A percentile compares a stretch with the other conserved stretches of the same genome.
Evolutionary conservation across 169 alveolate genomes (phyloP).

Genomic region (Cystoisospora suis): DNA sequence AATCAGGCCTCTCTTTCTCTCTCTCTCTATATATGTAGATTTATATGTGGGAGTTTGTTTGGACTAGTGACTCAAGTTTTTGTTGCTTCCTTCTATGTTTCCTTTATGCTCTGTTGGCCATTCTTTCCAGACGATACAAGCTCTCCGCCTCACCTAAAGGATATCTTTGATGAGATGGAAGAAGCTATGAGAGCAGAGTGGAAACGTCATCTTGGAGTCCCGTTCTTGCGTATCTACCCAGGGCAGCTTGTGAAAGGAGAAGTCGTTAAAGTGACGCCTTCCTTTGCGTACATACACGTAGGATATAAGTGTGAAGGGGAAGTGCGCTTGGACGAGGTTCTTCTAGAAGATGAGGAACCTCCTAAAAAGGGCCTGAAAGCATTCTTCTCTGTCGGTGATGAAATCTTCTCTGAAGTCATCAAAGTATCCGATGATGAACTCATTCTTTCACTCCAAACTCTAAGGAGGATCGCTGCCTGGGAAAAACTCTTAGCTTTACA

Average conservation of each 20-base stretch:
- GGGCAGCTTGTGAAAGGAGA: constrained; percentile 46
- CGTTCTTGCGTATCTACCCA: constrained; percentile 7
- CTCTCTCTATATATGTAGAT: too few relatives aligned
- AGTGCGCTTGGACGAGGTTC: constrained; percentile 14
- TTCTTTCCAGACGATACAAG: not conserved
- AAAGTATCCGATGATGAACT: constrained; percentile 10
- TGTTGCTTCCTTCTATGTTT: too few relatives aligned
- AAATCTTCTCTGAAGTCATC: not conserved
- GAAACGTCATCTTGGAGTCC: not conserved
- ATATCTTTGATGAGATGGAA: constrained; percentile 11
- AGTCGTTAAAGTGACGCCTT: constrained; percentile 16
- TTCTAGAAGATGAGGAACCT: constrained; percentile 2
- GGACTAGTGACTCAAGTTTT: too few relatives aligned
- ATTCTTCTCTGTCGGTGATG: constrained; percentile 11
- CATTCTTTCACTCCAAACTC: constrained; percentile 15
- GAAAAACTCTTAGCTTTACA: constrained; percentile 16
- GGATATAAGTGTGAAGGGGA: not conserved
- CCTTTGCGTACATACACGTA: constrained; percentile 20
- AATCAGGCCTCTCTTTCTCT: too few relatives aligned
- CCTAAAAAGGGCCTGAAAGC: not conserved
- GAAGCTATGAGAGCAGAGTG: constrained; percentile 15
- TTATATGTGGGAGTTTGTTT: too few relatives aligned
- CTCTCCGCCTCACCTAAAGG: not conserved
- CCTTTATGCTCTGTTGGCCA: too few relatives aligned
- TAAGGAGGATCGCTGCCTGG: constrained; percentile 32